Base-by-base conservation (phyloP, 257 asterid species). In the Voacanga thouarsii region DNA sequence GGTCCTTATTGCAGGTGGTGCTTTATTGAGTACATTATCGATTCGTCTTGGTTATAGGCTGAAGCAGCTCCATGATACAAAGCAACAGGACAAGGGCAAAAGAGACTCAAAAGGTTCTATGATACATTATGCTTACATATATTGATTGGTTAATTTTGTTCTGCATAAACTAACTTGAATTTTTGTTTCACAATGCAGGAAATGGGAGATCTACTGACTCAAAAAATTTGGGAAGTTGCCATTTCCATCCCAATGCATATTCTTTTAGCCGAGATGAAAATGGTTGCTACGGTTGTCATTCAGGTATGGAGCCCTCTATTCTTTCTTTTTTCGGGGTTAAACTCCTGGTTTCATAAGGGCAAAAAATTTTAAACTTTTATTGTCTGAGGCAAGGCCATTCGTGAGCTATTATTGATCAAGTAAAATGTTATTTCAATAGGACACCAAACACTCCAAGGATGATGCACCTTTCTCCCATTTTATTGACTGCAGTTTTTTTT, bases 1-100 rank as follows among this genome's bases (percentile, higher is more conserved):
- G 98, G 76, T 93, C 81, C 82, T 93, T 77, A 88, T 93, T 81
- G 97, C 94, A 21, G 97, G 97, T 56, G 88, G 94, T 83, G 96
- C 96, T 67, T 81, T 93, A 79, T 80, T 93, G 75, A 91, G 97
- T 84, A 90, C 93, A 39, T 76, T 93, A 81, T 90, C 97, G 18
- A 73, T 93, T 81, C 96, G 90, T 82, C 85, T 93, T 44, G 98
- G 97, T 61, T 93, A 83, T 83, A 93, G 90, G 88, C 86, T 93
- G 86, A 91, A 91, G 88, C 97, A 90, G 85, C 87, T 85, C 78
- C 85, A 86, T 72, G 97, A 93, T 81, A 83, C 88, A 75, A 91
- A 86, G 77, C 92, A 80, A 72, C 78, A 76, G 24, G 86, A 86
- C 80, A 80, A 49, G 81, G 80, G 75, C 74, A 81, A 84, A 81